Base-by-base conservation (phyloP, 352 stramenopile species). In the Phytopythium montanum region DNA sequence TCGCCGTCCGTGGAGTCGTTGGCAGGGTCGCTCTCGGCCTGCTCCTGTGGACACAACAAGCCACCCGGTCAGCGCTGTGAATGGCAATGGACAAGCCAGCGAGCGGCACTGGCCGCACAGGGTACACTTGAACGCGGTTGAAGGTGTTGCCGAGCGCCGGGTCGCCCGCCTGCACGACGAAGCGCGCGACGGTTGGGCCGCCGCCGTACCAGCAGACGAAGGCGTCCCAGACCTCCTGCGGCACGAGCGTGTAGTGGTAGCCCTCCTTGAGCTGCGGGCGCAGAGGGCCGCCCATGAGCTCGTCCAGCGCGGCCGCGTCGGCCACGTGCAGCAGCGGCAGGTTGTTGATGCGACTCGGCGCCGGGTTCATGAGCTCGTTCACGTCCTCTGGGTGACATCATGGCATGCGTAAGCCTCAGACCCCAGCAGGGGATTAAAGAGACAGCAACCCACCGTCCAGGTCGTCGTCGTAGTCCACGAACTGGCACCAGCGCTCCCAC, bases 401-500 rank as follows among this genome's bases (percentile, higher is more conserved):
- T n/a, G n/a, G 8, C 19, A 31, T 18, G 26, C 31, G 44, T 54
- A 9, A 44, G 44, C 38, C n/a, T 9, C 18, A 18, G 6, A n/a
- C n/a, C n/a, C n/a, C n/a, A n/a, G n/a, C n/a, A n/a, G n/a, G n/a
- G n/a, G n/a, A n/a, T n/a, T n/a, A n/a, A n/a, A n/a, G n/a, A n/a
- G n/a, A n/a, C n/a, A n/a, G n/a, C 49, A 25, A 8, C 36, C 18
- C 18, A 62, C 46, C 41, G 36, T 38, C 54, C 34, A 79, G 45
- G 42, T 69, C 62, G 18, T 71, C 70, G n/a, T 87, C 68, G 36
- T 79, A 92, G 42, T 65, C 68, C 13, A 92, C 82, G 45, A 81
- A 91, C 44, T 87, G 70, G 41, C 75, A 78, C 85, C 85, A 94
- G 51, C 79, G 75, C 61, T 94, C 69, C 85, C 85, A 94, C 85